Conservation (phyloP, 164 flowering plant species). For the Aristolochia californica region DNA sequence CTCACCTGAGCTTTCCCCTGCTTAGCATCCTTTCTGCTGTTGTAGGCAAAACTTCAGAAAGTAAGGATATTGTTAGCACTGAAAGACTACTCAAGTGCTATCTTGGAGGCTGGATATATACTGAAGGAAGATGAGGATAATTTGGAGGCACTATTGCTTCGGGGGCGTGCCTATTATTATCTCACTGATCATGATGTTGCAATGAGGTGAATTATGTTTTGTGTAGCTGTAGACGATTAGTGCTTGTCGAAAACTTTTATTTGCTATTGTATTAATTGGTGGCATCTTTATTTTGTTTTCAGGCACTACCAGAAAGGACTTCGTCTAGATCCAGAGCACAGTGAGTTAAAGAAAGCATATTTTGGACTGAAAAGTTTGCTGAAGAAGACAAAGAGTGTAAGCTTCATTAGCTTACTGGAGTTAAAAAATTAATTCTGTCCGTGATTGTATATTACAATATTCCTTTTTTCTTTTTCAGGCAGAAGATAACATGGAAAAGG, state of each 20-base stretch:
- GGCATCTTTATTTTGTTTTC: conserved; percentile 7
- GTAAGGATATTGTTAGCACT: conserved; percentile 53
- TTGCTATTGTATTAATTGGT: background rate
- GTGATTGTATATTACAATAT: background rate
- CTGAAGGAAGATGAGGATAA: conserved; percentile 89
- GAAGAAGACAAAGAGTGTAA: conserved; percentile 92
- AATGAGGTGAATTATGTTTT: conserved; percentile 34
- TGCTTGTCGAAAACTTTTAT: no score
- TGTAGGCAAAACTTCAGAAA: conserved; percentile 72
- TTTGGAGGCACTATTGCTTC: conserved; percentile 74
- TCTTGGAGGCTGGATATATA: conserved; percentile 70
- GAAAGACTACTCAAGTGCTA: conserved; percentile 72
- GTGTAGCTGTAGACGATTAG: background rate
- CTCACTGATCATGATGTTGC: conserved; percentile 97
- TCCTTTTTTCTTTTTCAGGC: conserved; percentile 41
- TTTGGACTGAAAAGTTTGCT: conserved; percentile 89
- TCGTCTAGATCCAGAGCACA: conserved; percentile 90
- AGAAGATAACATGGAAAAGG: conserved; percentile 78
- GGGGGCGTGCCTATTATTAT: conserved; percentile 96
- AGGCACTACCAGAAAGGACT: conserved; percentile 98
- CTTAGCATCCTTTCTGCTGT: no score
- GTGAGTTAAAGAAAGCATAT: conserved; percentile 86
- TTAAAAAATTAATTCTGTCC: no score
- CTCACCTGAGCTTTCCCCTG: conserved; percentile 9
- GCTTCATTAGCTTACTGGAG: conserved; percentile 11